Evolutionary conservation across 1,284 basidiomycete species (phyloP), one percentile per base, ranked within the genome.

Genomic region (Ceratobasidium sp.): DNA sequence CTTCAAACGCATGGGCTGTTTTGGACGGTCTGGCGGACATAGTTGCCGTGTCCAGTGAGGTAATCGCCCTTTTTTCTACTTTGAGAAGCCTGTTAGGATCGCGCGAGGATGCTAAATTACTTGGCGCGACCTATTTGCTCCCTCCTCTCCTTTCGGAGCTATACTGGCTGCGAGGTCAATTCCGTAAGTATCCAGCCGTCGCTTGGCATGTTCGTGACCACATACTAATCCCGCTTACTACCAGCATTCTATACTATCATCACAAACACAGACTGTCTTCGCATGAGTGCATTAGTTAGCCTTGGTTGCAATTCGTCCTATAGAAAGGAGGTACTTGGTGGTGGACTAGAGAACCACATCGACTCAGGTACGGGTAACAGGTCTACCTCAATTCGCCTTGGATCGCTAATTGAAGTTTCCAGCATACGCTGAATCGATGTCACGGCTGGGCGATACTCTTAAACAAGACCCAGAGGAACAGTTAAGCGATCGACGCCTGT

Each of bases 241-340:
- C 17, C 38, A 71, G 70, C 40, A 8, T 68, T 34, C n/a, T 68
- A 69, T 42, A 27, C 56, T 1, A 22, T 53, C n/a, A 27, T 71
- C 6, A 71, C 70, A 10, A 67, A 71, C 32, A 17, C 27, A 5
- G 15, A 15, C 8, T 71, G 65, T 34, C 50, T 56, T 6, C 45
- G 55, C 5, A 69, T 71, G 68, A 31, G 20, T n/a, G 31, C 53
- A 10, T n/a, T 71, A 1, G 31, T 25, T 31, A 50, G 32, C 4
- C 55, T 71, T 25, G 57, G 68, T 7, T 50, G 50, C n/a, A 38
- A 47, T 6, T 25, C 10, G 4, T 17, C 47, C 31, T 64, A 27
- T 25, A 69, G 58, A 25, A 47, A 69, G 43, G 70, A 71, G 31
- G 40, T 69, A 27, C 34, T 71, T 17, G 45, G 52, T 5, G 53